Evolutionary conservation across 495 filamentous ascomycete species (phyloP), one percentile per base, ranked within the genome.

Genomic region (Evansstolkia leycettana): DNA sequence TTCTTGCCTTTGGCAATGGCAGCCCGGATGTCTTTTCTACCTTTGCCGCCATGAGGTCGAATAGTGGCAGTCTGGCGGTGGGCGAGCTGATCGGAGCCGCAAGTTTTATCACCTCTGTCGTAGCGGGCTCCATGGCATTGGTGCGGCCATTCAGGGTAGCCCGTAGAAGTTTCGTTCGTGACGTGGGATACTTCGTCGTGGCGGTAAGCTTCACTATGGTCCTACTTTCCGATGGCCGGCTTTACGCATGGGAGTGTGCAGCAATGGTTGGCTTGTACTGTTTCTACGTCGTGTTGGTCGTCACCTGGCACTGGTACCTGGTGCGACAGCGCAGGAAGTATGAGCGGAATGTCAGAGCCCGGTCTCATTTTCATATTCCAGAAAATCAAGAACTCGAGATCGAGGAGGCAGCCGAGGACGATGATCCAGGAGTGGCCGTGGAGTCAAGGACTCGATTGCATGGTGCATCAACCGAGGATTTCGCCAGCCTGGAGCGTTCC

Each of bases 1-100:
- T 99, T 47, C 66, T 96, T 33, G 92, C 92, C 3, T 90, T 99
- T 57, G 92, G 92, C 35, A 99, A 99, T 61, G 92, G 92, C n/a
- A 95, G 88, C 43, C 92, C 92, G 0, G 92, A 99, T 57, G 88
- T 99, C 12, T 99, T 99, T 57, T 93, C 84, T 26, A 99, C 92
- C 2, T 95, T 96, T 51, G 92, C 89, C 18, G 92, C 92, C 39
- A 96, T 99, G 88, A 78, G 78, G 52, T 90, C 88, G 17, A 83
- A 96, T 46, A 93, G 86, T 48, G 92, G 87, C 2, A 94, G 88
- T 57, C 69, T 99, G 58, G 92, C 92, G 1, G 77, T 96, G 40
- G 92, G 92, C 19, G 92, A 99, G 59, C 66, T 99, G 33, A 84
- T 99, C 18, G 92, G 92, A 12, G 92, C 92, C 7, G 92, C 92